These are phyloP conservation scores for Orobanche coerulescens DNA, from an alignment of 257 asterid species.

Conservation along the genomic window DNA sequence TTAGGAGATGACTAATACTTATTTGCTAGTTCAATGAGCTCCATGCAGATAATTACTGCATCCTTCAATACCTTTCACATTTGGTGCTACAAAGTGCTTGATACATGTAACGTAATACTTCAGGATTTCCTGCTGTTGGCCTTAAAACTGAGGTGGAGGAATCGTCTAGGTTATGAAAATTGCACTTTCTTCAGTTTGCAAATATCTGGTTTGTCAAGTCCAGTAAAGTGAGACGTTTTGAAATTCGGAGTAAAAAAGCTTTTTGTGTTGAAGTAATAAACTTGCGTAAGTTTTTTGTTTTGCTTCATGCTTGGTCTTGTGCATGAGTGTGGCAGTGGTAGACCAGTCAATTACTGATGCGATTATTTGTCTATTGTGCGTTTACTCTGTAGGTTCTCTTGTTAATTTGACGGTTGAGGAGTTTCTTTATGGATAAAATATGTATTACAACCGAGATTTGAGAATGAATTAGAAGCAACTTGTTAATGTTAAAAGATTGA, in stretches of 20 bases:
- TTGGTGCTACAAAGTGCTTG: conserved; percentile 2
- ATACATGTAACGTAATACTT: neutral
- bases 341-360: neutral
- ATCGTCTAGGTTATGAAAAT: neutral
- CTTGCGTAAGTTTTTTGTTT: neutral
- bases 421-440: neutral
- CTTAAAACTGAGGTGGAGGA: neutral
- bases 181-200: neutral
- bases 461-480: neutral
- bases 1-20: conserved; percentile 3
- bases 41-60: neutral
- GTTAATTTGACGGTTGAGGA: neutral
- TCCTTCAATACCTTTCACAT: neutral
- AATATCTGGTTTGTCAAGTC: neutral
- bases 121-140: conserved; percentile 2
- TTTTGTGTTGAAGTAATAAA: neutral
- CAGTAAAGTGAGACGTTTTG: neutral
- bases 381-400: neutral
- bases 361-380: neutral
- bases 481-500: neutral
- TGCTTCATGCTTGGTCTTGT: conserved; percentile 5
- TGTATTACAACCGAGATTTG: neutral
- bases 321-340: neutral
- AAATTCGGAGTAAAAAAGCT: neutral
- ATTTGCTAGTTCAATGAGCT: neutral